phyloP scores from a whole-genome alignment of 2,329 filamentous ascomycete genomes.

The Epichloe aotearoae region DNA sequence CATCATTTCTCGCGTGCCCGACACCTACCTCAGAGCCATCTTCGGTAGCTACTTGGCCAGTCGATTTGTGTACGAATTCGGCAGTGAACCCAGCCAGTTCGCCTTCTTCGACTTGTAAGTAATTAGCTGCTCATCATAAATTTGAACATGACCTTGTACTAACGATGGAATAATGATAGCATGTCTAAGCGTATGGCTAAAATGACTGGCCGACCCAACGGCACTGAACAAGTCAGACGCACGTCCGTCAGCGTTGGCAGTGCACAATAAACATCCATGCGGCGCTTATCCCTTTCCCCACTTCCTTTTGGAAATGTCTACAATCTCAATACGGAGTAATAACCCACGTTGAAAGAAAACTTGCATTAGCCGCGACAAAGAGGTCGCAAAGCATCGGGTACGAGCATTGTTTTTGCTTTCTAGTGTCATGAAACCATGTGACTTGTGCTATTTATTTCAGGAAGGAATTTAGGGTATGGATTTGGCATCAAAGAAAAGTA shows the following conservation, averaged over 20 bases:
- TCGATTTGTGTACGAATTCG: conserved; percentile 92
- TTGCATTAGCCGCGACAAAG: not conserved
- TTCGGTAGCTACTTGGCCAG: conserved; percentile 93
- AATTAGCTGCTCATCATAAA: not conserved
- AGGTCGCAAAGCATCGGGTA: not conserved
- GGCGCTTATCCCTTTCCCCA: not conserved
- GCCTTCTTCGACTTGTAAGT: conserved; percentile 97
- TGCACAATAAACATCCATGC: not conserved
- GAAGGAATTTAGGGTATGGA: too few relatives aligned
- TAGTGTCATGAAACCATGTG: not conserved
- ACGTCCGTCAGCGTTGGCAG: conserved; percentile 12
- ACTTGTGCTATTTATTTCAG: too few relatives aligned
- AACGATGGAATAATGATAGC: conserved; percentile 22
- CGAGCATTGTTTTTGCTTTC: not conserved
- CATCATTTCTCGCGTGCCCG: conserved; percentile 76
- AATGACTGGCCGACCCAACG: conserved; percentile 17
- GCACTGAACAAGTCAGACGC: conserved; percentile 16
- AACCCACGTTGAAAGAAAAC: not conserved
- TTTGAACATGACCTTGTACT: not conserved
- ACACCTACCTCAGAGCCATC: conserved; percentile 84
- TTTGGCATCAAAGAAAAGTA: not conserved
- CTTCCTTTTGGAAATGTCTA: not conserved
- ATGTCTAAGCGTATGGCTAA: conserved; percentile 53
- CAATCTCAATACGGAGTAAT: not conserved
- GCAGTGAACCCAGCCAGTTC: conserved; percentile 86